A percentile compares a stretch with the other conserved stretches of the same genome.
These are phyloP conservation scores for Macroventuria anomochaeta DNA, from an alignment of 2,329 filamentous ascomycete genomes.

Conservation along the genomic window DNA sequence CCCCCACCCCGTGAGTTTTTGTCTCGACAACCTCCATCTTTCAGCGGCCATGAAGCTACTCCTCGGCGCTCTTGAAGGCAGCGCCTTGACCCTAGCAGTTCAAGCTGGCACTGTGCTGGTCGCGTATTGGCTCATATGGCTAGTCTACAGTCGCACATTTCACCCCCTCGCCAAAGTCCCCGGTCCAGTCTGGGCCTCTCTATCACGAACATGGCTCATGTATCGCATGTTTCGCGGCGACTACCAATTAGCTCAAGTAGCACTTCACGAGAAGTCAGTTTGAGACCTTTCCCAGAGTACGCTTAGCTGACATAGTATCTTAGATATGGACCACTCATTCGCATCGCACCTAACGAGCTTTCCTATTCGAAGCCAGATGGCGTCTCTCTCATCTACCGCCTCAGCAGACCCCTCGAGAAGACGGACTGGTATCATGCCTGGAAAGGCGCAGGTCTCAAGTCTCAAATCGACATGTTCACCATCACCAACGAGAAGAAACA, in stretches of 20 bases:
- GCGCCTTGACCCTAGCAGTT: not conserved
- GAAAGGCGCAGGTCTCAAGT: conserved; percentile 25
- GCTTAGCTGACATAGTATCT: not conserved
- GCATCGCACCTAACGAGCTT: conserved; percentile 54
- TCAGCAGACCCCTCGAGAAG: conserved; percentile 28
- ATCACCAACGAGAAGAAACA: conserved; percentile 18
- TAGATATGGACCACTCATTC: conserved; percentile 49
- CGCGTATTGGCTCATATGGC: conserved; percentile 21
- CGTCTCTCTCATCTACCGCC: conserved; percentile 28
- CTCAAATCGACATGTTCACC: conserved; percentile 25
- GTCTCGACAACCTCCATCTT: too few species aligned
- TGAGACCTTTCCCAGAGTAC: not conserved
- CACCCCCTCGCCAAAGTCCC: conserved; percentile 32
- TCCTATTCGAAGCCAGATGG: conserved; percentile 23
- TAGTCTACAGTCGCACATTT: conserved; percentile 23
- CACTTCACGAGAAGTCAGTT: conserved; percentile 20
- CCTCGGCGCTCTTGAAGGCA: too few species aligned
- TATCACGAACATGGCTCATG: conserved; percentile 37
- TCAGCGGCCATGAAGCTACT: too few species aligned
- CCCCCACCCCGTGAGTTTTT: too few species aligned
- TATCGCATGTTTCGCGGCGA: conserved; percentile 30
- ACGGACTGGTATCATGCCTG: conserved; percentile 34
- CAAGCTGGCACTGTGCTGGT: not conserved
- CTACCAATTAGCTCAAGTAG: conserved; percentile 21
- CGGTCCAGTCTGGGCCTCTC: conserved; percentile 31